These are phyloP conservation scores for Neurospora tetraspora DNA, from an alignment of 495 filamentous ascomycete species.

Conservation along the genomic window DNA sequence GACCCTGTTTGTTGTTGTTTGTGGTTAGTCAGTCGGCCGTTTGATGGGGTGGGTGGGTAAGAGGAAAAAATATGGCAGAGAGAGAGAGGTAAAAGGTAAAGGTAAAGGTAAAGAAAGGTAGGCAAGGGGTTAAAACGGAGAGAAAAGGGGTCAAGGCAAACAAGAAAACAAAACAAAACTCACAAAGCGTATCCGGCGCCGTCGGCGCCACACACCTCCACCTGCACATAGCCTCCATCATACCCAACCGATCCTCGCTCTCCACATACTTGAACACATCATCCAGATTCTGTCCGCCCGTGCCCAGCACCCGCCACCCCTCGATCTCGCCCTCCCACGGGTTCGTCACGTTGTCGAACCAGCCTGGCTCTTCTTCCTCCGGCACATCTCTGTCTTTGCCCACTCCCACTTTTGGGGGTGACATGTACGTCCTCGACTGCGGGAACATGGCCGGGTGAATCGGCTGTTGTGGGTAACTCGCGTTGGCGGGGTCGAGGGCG, in stretches of 20 bases:
- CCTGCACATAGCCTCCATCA: conserved; percentile 85
- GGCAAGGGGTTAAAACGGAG: too few relatives aligned
- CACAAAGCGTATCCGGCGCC: conserved; percentile 92
- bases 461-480: conserved; percentile 69
- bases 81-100: too few relatives aligned
- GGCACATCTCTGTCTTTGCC: background rate
- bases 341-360: conserved; percentile 88
- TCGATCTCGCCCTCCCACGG: conserved; percentile 85
- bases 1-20: conserved; percentile 70
- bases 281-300: conserved; percentile 84
- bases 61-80: too few relatives aligned
- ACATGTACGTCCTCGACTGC: conserved; percentile 55
- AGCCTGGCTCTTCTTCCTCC: conserved; percentile 42
- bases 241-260: conserved; percentile 60
- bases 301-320: conserved; percentile 75
- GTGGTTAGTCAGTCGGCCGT: too few relatives aligned
- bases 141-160: too few relatives aligned
- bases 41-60: background rate
- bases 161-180: too few relatives aligned
- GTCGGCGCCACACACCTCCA: conserved; percentile 93
- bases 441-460: conserved; percentile 80
- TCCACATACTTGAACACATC: conserved; percentile 87
- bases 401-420: conserved; percentile 22
- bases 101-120: too few relatives aligned
- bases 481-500: conserved; percentile 66